Base-by-base conservation (phyloP, 257 asterid genomes). In the Misopates orontium region DNA sequence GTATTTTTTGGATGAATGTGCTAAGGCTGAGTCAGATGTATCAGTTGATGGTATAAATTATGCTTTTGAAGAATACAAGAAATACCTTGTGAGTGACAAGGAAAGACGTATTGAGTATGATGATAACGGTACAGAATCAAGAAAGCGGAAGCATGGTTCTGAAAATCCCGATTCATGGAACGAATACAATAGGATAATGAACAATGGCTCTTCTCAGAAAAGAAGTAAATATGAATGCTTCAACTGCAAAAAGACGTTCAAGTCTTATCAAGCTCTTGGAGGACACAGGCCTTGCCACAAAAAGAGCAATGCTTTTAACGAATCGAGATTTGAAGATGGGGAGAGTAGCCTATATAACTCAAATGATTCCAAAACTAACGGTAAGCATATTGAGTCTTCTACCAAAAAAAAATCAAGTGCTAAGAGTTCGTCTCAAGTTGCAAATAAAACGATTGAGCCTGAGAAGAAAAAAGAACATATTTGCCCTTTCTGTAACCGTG, bases 251-350 rank as follows among this genome's bases (percentile, higher is more conserved):
- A 93, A 81, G 95, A 67, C 23, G 22, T 93, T 93, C 80, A 83
- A 77, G 72, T 93, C 99, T 2, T 90, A 74, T 77, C 99, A 93
- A 64, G 99, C 95, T 50, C 90, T 93, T 1, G 99, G 99, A 11
- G 99, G 99, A 24, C 99, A 93, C 60, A 80, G 92, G 47, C 99
- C 99, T 0, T 93, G 99, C 80, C 96, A 86, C 78, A 90, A 83
- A 55, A 69, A 78, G 71, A 73, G 36, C 58, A 79, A 75, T 45
- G 74, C 79, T 4, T 56, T 39, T 31, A 50, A 68, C 4, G 88
- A 87, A 58, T 69, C 91, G 0, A 71, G 75, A 54, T 77, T 78
- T 32, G 95, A 83, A 40, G 85, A 77, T 55, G 91, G 78, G 1
- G 96, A 87, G 58, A 90, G 86, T 69, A 86, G 85, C 50, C 60